Evolutionary conservation across 2,329 filamentous ascomycete genomes (phyloP), one percentile per base, ranked within the genome.

Genomic region (Nothomitra cinnamomea): DNA sequence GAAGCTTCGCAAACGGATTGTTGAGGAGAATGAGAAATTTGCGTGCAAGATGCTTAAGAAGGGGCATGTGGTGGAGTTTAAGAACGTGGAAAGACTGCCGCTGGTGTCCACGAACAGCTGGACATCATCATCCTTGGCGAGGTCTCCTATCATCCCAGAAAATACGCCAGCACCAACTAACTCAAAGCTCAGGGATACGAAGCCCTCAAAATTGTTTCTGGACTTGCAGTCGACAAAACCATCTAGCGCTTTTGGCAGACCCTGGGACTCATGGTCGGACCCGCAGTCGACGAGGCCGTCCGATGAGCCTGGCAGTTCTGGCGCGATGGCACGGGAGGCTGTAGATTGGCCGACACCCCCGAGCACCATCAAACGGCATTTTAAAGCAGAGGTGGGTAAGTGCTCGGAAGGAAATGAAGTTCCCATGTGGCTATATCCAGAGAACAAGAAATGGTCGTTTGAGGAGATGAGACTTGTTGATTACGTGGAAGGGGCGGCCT

Each of bases 121-220:
- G n/a, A n/a, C n/a, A n/a, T n/a, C n/a, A n/a, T n/a, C n/a, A n/a
- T n/a, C n/a, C n/a, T n/a, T n/a, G n/a, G n/a, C n/a, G n/a, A n/a
- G n/a, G n/a, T n/a, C n/a, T n/a, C n/a, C n/a, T n/a, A n/a, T n/a
- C n/a, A n/a, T n/a, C 56, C 56, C 0, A 55, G 56, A n/a, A 62
- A 64, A 3, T 42, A 42, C 40, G 40, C 40, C 15, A n/a, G 8
- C 15, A 42, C 15, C 40, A 12, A n/a, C 40, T 42, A n/a, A 42
- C 40, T 42, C 1, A n/a, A n/a, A n/a, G 40, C 7, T 42, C 40
- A 42, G 40, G 40, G 40, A 42, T n/a, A 1, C 40, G 2, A 42
- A 8, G 8, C 40, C 40, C 40, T 12, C 40, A n/a, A 19, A 12
- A 3, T 42, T 42, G 40, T 2, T 42, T 42, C 40, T 42, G 40